Evolutionary conservation across 441 rosid species (phyloP), one percentile per base, ranked within the genome.

Genomic region (Pelargonium citronellum): DNA sequence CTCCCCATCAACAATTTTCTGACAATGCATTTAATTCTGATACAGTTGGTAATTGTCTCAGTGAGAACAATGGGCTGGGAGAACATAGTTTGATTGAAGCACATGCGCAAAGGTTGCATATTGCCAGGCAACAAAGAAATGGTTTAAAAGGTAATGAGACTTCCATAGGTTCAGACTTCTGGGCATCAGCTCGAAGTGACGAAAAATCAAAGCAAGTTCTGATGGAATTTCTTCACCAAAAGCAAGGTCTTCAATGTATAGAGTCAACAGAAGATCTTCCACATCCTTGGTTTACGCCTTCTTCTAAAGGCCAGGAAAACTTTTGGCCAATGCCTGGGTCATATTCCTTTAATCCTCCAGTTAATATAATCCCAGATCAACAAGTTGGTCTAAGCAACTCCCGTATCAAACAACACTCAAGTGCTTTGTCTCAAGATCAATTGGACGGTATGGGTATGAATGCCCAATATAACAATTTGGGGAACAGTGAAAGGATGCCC

Each of bases 181-280:
- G 81, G 84, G 34, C 68, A 66, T 74, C 87, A 7, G 80, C 76
- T 72, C 75, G 75, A 53, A 44, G 47, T 22, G 71, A 79, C 44
- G 81, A 72, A 44, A 77, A 79, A 44, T 73, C 83, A 1, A 80
- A 71, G 49, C 74, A 58, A 77, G 74, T 77, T 64, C 70, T 81
- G 43, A 71, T 81, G 81, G 81, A 83, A 13, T 46, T 70, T 27
- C 82, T 81, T 22, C 78, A 80, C 44, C 83, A 75, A 62, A 81
- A 78, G n/a, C 71, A 70, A 13, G 79, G 80, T 44, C 71, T 51
- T 67, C 81, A 73, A 24, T 63, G 77, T 47, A 66, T 44, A 22
- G 69, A 73, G 60, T 71, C 80, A 9, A 39, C 72, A 44, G 72
- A 76, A 67, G 63, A 47, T 22, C 66, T 67, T 73, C 41, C 41